phyloP scores from a whole-genome alignment of 2,329 filamentous ascomycete species.

The Ilyonectria mors-panacis region DNA sequence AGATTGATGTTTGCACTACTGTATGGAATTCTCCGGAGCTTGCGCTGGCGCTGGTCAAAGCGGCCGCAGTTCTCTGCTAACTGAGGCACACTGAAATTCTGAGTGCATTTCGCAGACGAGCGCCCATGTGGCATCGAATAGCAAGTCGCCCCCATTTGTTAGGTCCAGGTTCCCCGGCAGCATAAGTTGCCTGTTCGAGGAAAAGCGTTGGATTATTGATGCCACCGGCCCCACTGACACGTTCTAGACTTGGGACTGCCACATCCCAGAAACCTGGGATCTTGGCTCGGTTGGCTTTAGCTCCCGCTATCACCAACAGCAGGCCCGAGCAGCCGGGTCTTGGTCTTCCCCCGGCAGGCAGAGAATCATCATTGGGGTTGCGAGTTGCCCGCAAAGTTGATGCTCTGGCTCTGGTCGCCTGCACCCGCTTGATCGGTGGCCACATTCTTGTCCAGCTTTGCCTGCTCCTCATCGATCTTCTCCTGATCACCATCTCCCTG shows the following conservation, averaged over 20 bases:
- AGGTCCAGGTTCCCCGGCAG: not conserved
- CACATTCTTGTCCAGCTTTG: slow-evolving; percentile 69
- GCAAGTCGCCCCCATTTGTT: not conserved
- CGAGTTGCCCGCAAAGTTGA: slow-evolving; percentile 50
- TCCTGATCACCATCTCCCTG: slow-evolving; percentile 60
- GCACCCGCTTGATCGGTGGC: slow-evolving; percentile 53
- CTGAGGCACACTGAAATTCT: not conserved
- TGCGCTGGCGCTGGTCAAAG: not conserved
- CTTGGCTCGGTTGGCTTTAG: not conserved
- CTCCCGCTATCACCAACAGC: not conserved
- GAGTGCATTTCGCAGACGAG: not conserved
- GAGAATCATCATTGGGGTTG: slow-evolving; percentile 14
- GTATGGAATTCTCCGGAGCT: not conserved
- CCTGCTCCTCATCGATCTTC: slow-evolving; percentile 63
- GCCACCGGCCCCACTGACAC: not conserved
- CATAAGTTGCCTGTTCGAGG: not conserved
- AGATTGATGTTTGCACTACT: not conserved
- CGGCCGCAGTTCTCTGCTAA: not conserved
- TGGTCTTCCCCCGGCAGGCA: not conserved
- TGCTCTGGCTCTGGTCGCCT: slow-evolving; percentile 54
- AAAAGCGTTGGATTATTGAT: not conserved
- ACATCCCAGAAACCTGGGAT: not conserved
- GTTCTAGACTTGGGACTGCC: not conserved
- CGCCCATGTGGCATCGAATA: not conserved
- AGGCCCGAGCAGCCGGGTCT: not conserved